These are phyloP conservation scores for Annulohypoxylon nitens DNA, from an alignment of 495 filamentous ascomycete genomes.

Conservation along the genomic window DNA sequence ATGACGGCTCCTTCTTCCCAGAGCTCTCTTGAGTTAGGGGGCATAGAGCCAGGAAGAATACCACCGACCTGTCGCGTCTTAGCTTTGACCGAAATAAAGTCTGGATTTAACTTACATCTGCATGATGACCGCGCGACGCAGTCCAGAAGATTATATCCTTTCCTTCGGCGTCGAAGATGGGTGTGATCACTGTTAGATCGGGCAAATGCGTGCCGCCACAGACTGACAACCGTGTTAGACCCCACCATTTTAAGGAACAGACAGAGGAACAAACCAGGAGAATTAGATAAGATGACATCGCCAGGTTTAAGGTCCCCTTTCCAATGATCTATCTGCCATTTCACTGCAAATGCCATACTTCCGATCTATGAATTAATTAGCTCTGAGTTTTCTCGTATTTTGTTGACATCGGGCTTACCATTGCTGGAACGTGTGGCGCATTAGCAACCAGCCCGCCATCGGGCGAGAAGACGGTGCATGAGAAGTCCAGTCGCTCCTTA, in stretches of 20 bases:
- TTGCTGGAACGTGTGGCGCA: conserved; percentile 77
- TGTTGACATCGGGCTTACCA: neutral
- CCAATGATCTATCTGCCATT: conserved; percentile 31
- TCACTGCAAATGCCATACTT: too few species aligned
- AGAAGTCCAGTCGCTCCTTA: conserved; percentile 96
- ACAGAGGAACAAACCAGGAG: conserved; percentile 69
- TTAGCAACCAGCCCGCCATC: conserved; percentile 95
- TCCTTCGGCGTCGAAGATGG: too few species aligned
- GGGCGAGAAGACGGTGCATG: conserved; percentile 92
- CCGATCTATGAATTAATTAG: too few species aligned
- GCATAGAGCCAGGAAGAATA: conserved; percentile 45
- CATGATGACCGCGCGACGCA: too few species aligned
- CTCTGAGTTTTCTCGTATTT: too few species aligned
- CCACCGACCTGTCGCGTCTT: conserved; percentile 75
- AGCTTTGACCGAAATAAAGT: too few species aligned
- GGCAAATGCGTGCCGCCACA: conserved; percentile 82
- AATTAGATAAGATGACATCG: conserved; percentile 70
- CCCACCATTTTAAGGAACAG: neutral
- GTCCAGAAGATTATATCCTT: too few species aligned
- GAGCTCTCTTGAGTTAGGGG: too few species aligned
- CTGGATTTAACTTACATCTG: too few species aligned
- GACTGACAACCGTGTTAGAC: neutral
- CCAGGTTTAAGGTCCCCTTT: conserved; percentile 5
- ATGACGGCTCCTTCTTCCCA: too few species aligned
- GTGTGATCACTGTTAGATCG: too few species aligned